Base-by-base conservation (phyloP, 371 early-diverging fungal genomes). In the Synchytrium microbalum region DNA sequence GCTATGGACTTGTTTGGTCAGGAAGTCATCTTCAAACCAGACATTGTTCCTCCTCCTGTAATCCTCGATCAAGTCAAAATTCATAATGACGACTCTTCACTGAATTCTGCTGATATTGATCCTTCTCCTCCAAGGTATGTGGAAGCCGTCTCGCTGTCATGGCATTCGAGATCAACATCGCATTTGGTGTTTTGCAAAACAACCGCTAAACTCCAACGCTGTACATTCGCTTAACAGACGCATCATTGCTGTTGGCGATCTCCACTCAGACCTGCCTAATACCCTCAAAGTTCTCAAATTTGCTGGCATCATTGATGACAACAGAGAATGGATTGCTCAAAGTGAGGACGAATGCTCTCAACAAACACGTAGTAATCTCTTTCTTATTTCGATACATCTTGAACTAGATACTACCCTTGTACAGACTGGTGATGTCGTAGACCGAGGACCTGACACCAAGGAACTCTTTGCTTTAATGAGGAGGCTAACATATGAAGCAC, bases 201-300 rank as follows among this genome's bases (percentile, higher is more conserved):
- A n/a, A n/a, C n/a, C n/a, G n/a, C n/a, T n/a, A n/a, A n/a, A n/a
- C n/a, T n/a, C n/a, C n/a, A n/a, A n/a, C n/a, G n/a, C n/a, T n/a
- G n/a, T n/a, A n/a, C n/a, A n/a, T n/a, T n/a, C n/a, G n/a, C 46
- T 19, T 5, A 10, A 5, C 46, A 56, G 29, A 56, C 85, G 88
- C 16, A 86, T 88, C 58, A 81, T 88, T 8, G 90, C 89, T 23
- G 70, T 89, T 54, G 90, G 89, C 3, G 92, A 92, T 74, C 71
- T 90, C 26, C 92, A 92, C 66, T 88, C 88, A 2, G 90, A 89
- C 64, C 69, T 81, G 23, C 62, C 68, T 3, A 78, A 85, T 27
- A 78, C 86, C 0, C 55, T 84, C 0, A 70, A 67, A 13, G 86
- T 87, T 5, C 71, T 90, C 10, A 70, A 74, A 24, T 77, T 88